Conservation (phyloP, 768 basidiomycete species). For the Stropharia rugosoannulata region DNA sequence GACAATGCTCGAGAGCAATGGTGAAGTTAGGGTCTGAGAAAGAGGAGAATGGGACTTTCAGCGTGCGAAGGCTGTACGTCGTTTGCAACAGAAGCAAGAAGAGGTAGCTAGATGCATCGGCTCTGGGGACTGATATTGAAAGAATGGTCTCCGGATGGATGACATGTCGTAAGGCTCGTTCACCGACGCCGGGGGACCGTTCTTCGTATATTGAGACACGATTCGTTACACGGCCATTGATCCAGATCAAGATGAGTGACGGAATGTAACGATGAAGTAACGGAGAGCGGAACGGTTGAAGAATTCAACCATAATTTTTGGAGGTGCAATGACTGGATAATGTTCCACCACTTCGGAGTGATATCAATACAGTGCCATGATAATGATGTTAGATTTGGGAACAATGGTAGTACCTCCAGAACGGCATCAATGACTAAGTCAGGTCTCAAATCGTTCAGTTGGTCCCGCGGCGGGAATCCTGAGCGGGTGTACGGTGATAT, state of each 20-base stretch:
- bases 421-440: slow-evolving; percentile 30
- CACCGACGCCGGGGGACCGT: slow-evolving; percentile 25
- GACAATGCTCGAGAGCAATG: slow-evolving; percentile 26
- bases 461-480: slow-evolving; percentile 26
- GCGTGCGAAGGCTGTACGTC: slow-evolving; percentile 8
- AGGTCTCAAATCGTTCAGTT: slow-evolving; percentile 31
- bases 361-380: slow-evolving; percentile 38
- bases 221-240: slow-evolving; percentile 31
- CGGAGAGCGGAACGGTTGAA: slow-evolving; percentile 18
- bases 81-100: slow-evolving; percentile 19
- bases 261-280: slow-evolving; percentile 8
- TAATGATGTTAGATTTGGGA: slow-evolving; percentile 30
- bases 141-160: slow-evolving; percentile 27
- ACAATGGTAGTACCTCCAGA: slow-evolving; percentile 26
- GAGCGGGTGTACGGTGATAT: slow-evolving; percentile 32
- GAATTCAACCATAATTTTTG: slow-evolving; percentile 33
- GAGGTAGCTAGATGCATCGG: slow-evolving; percentile 29
- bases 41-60: slow-evolving; percentile 25
- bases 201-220: slow-evolving; percentile 34
- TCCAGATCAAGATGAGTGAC: slow-evolving; percentile 30
- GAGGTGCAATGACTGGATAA: slow-evolving; percentile 26
- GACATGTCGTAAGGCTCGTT: slow-evolving; percentile 22
- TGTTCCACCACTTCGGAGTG: slow-evolving; percentile 29
- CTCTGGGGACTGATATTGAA: slow-evolving; percentile 30
- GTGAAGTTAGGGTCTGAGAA: slow-evolving; percentile 23